Base-by-base conservation (phyloP, 2,329 filamentous ascomycete genomes). In the Mycosphaerelloides madeirae region DNA sequence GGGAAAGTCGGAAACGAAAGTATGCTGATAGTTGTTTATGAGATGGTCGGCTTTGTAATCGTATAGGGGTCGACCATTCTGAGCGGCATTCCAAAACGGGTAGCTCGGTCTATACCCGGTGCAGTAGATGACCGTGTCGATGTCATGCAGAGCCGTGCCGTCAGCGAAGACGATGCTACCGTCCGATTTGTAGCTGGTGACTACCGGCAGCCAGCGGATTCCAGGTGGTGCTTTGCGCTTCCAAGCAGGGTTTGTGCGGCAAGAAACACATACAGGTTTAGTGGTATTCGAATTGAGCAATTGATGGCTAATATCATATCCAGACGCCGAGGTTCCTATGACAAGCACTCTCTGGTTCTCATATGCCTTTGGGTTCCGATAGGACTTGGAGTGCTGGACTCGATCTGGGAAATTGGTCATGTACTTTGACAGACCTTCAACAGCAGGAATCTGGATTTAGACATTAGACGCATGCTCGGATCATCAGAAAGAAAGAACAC, bases 201-300 rank as follows among this genome's bases (percentile, higher is more conserved):
- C 70, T 9, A 76, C 53, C 0, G 76, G 74, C 52, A 77, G 79
- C 77, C 77, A 81, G 5, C 56, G 66, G 3, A 79, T 69, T 0
- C 75, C 76, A 0, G 55, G 28, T 0, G 78, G 74, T 6, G 60
- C 43, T 20, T 68, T 59, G 9, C 74, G 74, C 37, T 80, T 77
- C 70, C 76, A 79, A 4, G 68, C 65, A 0, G 70, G 72, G 3
- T 58, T 61, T 1, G 74, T 74, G 8, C 76, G 64, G 2, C 74
- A 65, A 0, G 77, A 80, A 44, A 77, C 71, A 47, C 75, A 75
- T 1, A 80, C 65, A 0, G 77, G 75, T 41, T 49, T 52, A 1
- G 43, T 35, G 1, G 53, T 48, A 7, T 54, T 29, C 1, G 56
- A 48, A 2, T 42, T 38, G 13, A 46, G 22, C 11, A 65, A 42